Base-by-base conservation (phyloP, 2,329 filamentous ascomycete species). In the Pseudogymnoascus destructans region DNA sequence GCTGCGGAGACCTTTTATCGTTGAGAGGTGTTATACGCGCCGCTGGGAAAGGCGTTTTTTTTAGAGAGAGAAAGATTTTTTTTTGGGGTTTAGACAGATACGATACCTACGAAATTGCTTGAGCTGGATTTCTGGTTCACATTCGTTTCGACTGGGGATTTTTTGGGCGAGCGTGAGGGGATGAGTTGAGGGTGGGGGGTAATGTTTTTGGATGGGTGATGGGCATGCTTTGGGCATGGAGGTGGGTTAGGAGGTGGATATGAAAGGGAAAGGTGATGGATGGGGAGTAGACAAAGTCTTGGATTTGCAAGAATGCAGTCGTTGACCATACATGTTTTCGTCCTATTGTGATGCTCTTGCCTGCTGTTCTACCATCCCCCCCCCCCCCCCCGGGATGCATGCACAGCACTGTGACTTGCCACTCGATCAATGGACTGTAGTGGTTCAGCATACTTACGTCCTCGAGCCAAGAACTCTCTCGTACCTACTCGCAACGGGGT, bases 51-150 rank as follows among this genome's bases (percentile, higher is more conserved):
- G 40, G 40, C 40, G 40, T 46, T 46, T 15, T 23, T 46, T 25
- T 25, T 36, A 36, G 33, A 36, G 35, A 36, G 11, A 23, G 17
- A 42, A 10, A 42, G 38, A 38, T 42, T 21, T 40, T 42, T 25
- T 13, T n/a, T 25, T 25, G n/a, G n/a, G n/a, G 11, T 46, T 46
- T 46, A 46, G 40, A 46, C 40, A 46, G 19, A 46, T 25, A 46
- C 40, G 40, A 46, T 46, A 46, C 40, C 40, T 46, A 46, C 40
- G 40, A 46, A 46, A 46, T 46, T 46, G 40, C 40, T 46, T 25
- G 40, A 46, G 40, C 40, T 25, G 10, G 19, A 0, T 38, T 46
- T 21, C 25, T 7, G 19, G 19, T 23, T n/a, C 11, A 46, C 21
- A 25, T 46, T 46, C 38, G 15, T 17, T 25, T 46, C n/a, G 40